These are phyloP conservation scores for Clitoria ternatea DNA, from an alignment of 306 rosid genomes.

Conservation along the genomic window DNA sequence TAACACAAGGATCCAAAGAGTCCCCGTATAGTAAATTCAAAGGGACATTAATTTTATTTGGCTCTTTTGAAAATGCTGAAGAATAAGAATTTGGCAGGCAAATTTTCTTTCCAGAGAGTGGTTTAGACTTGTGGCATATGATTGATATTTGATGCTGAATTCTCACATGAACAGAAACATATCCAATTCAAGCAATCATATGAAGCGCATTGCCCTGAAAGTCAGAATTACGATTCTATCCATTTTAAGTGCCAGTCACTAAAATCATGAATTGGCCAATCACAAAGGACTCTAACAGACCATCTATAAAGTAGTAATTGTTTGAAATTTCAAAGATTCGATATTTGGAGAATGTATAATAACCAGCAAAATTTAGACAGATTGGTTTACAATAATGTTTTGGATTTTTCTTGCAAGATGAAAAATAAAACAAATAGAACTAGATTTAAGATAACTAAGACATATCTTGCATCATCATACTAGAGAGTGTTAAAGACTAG, in stretches of 20 bases:
- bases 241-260: not conserved
- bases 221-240: not conserved
- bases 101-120: not conserved
- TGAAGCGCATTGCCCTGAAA: not conserved
- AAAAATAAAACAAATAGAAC: no score
- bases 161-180: not conserved
- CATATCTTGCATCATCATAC: no score
- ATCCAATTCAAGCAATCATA: not conserved
- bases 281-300: no score
- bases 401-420: no score
- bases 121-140: not conserved
- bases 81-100: not conserved
- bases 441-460: no score
- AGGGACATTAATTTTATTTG: not conserved
- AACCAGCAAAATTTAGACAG: no score
- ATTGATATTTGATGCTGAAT: not conserved
- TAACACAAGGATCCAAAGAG: no score
- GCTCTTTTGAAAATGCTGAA: not conserved
- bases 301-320: no score
- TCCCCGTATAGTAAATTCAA: slow-evolving; percentile 17
- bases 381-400: no score
- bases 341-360: no score
- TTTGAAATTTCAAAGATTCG: no score
- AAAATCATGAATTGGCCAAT: not conserved
- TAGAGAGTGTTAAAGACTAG: no score